Percentiles rank a stretch among this genome's conserved stretches.
Evolutionary conservation across 176 grass and related monocot genomes (phyloP).

Genomic region (Thinopyrum elongatum): DNA sequence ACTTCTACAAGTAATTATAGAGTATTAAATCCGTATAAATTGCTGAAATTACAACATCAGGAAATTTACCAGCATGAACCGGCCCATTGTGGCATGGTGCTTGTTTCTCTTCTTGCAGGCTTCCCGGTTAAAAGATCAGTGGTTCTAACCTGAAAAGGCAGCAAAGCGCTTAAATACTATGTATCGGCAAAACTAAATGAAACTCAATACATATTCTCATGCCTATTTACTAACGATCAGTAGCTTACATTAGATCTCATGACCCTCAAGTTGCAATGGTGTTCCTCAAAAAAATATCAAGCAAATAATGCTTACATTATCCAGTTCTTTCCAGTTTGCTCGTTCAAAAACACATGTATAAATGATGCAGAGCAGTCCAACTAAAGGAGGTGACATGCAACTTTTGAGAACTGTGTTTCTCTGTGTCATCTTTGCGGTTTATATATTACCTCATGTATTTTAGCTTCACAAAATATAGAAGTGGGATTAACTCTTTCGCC

Average conservation of each 20-base stretch:
- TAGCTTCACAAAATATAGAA: background rate
- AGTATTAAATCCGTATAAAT: constrained; percentile 1
- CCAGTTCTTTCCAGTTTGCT: background rate
- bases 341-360: background rate
- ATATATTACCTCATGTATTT: background rate
- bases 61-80: constrained; percentile 93
- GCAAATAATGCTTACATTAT: background rate
- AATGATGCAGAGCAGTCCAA: background rate
- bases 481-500: background rate
- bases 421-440: background rate
- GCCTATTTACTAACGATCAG: background rate
- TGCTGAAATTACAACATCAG: constrained; percentile 5
- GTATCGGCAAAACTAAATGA: constrained; percentile 1
- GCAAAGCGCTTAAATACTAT: constrained; percentile 8
- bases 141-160: constrained; percentile 71
- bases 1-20: background rate
- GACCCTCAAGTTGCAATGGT: constrained; percentile 1
- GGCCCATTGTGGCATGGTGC: constrained; percentile 98
- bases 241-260: constrained; percentile 24
- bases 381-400: background rate
- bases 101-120: constrained; percentile 89
- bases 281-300: background rate
- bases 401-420: background rate
- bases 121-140: constrained; percentile 53
- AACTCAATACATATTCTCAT: background rate